Conservation (phyloP, 805 yeast species). For the Ogataea zsoltii region DNA sequence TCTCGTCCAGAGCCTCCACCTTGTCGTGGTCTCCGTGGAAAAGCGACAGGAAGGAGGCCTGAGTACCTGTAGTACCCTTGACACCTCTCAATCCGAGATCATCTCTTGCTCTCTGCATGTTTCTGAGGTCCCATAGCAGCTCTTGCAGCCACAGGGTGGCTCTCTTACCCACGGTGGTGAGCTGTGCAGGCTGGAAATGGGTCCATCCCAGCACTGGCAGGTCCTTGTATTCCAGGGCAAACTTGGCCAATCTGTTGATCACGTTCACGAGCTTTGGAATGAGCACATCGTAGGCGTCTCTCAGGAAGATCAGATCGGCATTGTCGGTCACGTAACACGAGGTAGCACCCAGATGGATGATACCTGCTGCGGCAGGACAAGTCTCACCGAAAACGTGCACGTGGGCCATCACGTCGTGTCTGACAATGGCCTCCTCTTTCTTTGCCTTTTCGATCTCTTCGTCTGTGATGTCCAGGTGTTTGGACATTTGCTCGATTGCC, state of each 20-base stretch:
- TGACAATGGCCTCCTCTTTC: constrained; percentile 93
- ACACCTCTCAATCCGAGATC: constrained; percentile 97
- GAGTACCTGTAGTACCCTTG: constrained; percentile 99
- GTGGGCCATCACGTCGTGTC: constrained; percentile 99
- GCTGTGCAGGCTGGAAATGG: constrained; percentile 99
- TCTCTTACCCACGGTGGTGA: constrained; percentile 98
- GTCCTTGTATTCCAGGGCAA: constrained; percentile 91
- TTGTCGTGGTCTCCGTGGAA: constrained; percentile 97
- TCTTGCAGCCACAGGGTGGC: constrained; percentile 98
- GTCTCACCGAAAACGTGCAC: constrained; percentile 93
- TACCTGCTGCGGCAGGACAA: constrained; percentile 96
- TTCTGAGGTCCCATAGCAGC: constrained; percentile 95
- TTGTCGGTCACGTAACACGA: constrained; percentile 97
- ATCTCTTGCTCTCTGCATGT: constrained; percentile 92
- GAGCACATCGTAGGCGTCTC: constrained; percentile 92
- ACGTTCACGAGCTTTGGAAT: constrained; percentile 96
- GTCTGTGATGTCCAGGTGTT: constrained; percentile 81
- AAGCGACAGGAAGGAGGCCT: constrained; percentile 90
- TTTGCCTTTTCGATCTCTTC: constrained; percentile 89
- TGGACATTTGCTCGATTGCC: constrained; percentile 83
- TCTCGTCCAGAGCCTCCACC: constrained; percentile 89
- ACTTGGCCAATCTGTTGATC: constrained; percentile 82
- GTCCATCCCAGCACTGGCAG: constrained; percentile 98
- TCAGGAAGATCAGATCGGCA: constrained; percentile 93
- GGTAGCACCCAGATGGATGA: constrained; percentile 97